phyloP scores from a whole-genome alignment of 1,139 yeast species.

The Kodamaea alishanica region DNA sequence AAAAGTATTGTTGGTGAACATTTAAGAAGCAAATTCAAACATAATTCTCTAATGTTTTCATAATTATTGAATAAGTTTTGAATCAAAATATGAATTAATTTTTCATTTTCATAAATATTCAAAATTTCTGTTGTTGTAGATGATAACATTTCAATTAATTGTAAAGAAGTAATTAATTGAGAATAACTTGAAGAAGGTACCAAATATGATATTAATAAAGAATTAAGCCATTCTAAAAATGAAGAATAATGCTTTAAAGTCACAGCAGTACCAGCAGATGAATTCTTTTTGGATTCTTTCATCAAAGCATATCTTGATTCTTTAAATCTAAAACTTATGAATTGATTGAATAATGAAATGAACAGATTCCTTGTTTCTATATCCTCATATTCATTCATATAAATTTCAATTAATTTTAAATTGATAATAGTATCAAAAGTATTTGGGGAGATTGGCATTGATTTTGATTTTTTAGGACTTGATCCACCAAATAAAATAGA shows the following conservation, averaged over 20 bases:
- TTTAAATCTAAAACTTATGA: slow-evolving; percentile 53
- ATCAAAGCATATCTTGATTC: slow-evolving; percentile 60
- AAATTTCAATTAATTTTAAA: slow-evolving; percentile 37
- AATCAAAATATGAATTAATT: slow-evolving; percentile 45
- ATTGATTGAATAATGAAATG: slow-evolving; percentile 54
- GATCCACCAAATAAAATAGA: slow-evolving; percentile 49
- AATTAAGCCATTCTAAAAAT: slow-evolving; percentile 45
- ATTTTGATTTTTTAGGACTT: slow-evolving; percentile 55
- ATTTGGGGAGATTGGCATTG: slow-evolving; percentile 40
- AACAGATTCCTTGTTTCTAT: slow-evolving; percentile 67
- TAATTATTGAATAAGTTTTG: slow-evolving; percentile 66
- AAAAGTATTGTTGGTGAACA: slow-evolving; percentile 31
- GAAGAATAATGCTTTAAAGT: slow-evolving; percentile 3
- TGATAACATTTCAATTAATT: slow-evolving; percentile 39
- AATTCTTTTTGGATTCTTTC: slow-evolving; percentile 44
- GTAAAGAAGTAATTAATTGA: slow-evolving; percentile 49
- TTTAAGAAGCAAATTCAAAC: slow-evolving; percentile 48
- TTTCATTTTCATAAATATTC: slow-evolving; percentile 32
- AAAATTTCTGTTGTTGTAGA: slow-evolving; percentile 17
- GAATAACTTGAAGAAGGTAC: slow-evolving; percentile 72
- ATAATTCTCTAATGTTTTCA: slow-evolving; percentile 63
- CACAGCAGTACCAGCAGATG: slow-evolving; percentile 5
- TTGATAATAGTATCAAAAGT: slow-evolving; percentile 42
- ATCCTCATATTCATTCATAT: slow-evolving; percentile 56
- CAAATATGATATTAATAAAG: slow-evolving; percentile 39